These are phyloP conservation scores for Chrysanthemum lavandulifolium DNA, from an alignment of 129 eudicot species.

Conservation along the genomic window DNA sequence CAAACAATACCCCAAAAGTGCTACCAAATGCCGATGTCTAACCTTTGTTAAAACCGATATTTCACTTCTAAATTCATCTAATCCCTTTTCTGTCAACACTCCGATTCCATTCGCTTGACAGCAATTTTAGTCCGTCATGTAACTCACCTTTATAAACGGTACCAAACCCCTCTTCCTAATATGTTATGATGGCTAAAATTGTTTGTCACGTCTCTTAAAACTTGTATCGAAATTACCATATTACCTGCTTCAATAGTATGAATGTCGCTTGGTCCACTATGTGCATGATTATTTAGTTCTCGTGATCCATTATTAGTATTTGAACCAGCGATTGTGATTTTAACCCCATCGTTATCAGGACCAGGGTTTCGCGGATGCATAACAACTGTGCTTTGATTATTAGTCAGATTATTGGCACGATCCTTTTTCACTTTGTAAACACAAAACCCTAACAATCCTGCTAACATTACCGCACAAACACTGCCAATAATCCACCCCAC, in stretches of 20 bases:
- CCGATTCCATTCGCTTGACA: constrained; percentile 92
- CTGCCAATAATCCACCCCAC: constrained; percentile 43
- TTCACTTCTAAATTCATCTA: constrained; percentile 77
- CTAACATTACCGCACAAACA: constrained; percentile 34
- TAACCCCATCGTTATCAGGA: constrained; percentile 49
- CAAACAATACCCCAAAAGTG: constrained; percentile 76
- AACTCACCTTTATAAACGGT: constrained; percentile 94
- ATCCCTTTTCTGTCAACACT: constrained; percentile 58
- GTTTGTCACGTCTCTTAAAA: constrained; percentile 68
- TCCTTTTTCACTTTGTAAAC: constrained; percentile 33
- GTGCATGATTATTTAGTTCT: constrained; percentile 49
- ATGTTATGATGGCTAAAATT: constrained; percentile 76
- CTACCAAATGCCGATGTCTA: constrained; percentile 85
- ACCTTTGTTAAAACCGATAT: constrained; percentile 88
- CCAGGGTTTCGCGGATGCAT: constrained; percentile 71
- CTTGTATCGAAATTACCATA: constrained; percentile 77
- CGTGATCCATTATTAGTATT: constrained; percentile 35
- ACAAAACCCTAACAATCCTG: constrained; percentile 42
- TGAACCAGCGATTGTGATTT: constrained; percentile 59
- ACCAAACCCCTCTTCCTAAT: constrained; percentile 95
- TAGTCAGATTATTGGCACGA: constrained; percentile 26
- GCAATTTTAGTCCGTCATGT: constrained; percentile 88
- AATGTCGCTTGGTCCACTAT: constrained; percentile 47
- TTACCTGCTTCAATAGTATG: constrained; percentile 69
- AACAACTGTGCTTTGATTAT: constrained; percentile 30